Evolutionary conservation across 2,329 filamentous ascomycete species (phyloP).

Genomic region (Nemania abortiva): DNA sequence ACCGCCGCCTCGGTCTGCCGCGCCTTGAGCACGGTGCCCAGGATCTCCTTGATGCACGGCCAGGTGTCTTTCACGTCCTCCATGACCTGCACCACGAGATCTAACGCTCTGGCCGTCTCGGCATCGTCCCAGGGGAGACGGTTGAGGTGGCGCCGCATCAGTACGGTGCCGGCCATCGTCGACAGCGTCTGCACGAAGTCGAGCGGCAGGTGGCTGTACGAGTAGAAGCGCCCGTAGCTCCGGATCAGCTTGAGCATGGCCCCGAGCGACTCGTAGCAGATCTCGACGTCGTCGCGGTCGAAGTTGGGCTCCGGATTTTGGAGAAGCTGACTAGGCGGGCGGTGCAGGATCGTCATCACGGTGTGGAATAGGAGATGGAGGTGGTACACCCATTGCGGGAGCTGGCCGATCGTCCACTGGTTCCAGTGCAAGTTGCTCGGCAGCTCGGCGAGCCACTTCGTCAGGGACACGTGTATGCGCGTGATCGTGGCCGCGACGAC

Average conservation of each 20-base stretch:
- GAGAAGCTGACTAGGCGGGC: constrained; percentile 60
- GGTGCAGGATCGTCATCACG: constrained; percentile 64
- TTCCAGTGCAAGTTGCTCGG: constrained; percentile 64
- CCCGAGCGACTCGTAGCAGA: constrained; percentile 62
- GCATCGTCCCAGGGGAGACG: constrained; percentile 56
- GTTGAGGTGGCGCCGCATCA: constrained; percentile 61
- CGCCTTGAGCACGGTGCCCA: constrained; percentile 50
- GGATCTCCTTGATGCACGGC: constrained; percentile 60
- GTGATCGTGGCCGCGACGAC: constrained; percentile 58
- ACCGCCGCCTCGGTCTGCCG: constrained; percentile 30
- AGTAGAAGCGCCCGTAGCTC: constrained; percentile 59
- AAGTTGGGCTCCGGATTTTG: constrained; percentile 54
- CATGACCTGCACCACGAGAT: constrained; percentile 62
- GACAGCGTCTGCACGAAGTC: constrained; percentile 64
- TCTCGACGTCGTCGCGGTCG: constrained; percentile 58
- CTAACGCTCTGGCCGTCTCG: constrained; percentile 63
- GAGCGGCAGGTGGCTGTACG: constrained; percentile 58
- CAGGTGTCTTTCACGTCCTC: constrained; percentile 64
- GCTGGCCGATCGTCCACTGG: constrained; percentile 62
- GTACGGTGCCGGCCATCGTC: constrained; percentile 59
- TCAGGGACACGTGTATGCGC: constrained; percentile 61
- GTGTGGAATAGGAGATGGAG: constrained; percentile 65
- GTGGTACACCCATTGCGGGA: constrained; percentile 61
- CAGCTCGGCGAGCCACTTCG: constrained; percentile 60
- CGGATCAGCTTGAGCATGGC: constrained; percentile 60